These are phyloP conservation scores for Sarocladium brachiariae DNA, from an alignment of 2,329 filamentous ascomycete genomes.

Conservation along the genomic window DNA sequence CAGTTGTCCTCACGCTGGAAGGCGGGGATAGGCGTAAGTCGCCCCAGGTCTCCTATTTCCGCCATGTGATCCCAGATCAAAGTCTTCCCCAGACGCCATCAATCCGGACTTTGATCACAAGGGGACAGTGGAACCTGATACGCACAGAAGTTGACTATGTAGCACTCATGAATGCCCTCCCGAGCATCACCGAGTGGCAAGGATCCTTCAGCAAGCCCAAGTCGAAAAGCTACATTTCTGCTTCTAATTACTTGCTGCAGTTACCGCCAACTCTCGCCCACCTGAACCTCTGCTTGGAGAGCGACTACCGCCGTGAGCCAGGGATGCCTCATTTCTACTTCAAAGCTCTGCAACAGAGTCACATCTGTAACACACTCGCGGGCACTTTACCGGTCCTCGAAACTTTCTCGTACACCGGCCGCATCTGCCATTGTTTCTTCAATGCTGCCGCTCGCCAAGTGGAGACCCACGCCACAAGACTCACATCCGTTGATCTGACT, in stretches of 20 bases:
- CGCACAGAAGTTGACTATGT: conserved; percentile 56
- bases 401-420: conserved; percentile 65
- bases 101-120: conserved; percentile 62
- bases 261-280: conserved; percentile 51
- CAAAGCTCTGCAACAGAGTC: conserved; percentile 51
- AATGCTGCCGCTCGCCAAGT: conserved; percentile 45
- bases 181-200: conserved; percentile 57
- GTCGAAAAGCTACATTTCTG: conserved; percentile 64
- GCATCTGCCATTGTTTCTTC: conserved; percentile 65
- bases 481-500: conserved; percentile 63
- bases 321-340: conserved; percentile 53
- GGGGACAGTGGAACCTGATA: conserved; percentile 73
- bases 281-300: conserved; percentile 63
- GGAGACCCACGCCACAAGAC: conserved; percentile 39
- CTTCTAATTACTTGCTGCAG: conserved; percentile 54
- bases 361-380: conserved; percentile 61
- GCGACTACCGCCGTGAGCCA: conserved; percentile 61
- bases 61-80: conserved; percentile 19
- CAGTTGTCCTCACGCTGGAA: conserved; percentile 63
- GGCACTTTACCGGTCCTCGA: conserved; percentile 55
- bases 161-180: conserved; percentile 54
- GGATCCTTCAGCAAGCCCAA: conserved; percentile 65
- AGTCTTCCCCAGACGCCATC: conserved; percentile 43
- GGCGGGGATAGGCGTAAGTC: conserved; percentile 73
- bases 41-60: conserved; percentile 49